These are phyloP conservation scores for Cercospora nicotianae DNA, from an alignment of 2,329 filamentous ascomycete genomes.

Conservation along the genomic window DNA sequence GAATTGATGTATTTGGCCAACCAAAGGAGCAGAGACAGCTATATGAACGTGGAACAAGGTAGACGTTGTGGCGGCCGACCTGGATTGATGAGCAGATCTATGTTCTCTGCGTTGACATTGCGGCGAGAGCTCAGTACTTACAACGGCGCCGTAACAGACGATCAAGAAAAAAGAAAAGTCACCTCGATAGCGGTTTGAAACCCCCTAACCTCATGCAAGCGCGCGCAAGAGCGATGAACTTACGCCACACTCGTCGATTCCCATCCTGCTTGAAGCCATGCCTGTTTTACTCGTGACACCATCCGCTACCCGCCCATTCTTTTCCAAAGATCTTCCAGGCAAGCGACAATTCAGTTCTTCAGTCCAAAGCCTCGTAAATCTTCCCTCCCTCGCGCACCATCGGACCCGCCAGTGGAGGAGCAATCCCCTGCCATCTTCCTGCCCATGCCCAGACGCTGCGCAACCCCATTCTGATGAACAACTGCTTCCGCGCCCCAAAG, in stretches of 20 bases:
- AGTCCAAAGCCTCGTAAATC: not conserved
- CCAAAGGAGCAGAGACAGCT: not conserved
- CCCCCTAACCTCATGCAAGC: not conserved
- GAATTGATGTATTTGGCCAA: not conserved
- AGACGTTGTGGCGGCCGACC: not conserved
- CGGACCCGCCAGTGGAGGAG: not conserved
- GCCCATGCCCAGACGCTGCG: not conserved
- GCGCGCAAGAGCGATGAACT: not conserved
- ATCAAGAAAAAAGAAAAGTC: not conserved
- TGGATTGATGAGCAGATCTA: not conserved
- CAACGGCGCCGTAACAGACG: not conserved
- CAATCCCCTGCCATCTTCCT: not conserved
- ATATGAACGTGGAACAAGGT: not conserved
- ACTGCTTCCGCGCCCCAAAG: not conserved
- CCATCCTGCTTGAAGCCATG: not conserved
- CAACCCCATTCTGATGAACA: not conserved
- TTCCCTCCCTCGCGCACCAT: not conserved
- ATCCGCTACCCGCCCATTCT: not conserved
- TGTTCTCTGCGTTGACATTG: not conserved
- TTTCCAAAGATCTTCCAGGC: not conserved
- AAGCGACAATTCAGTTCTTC: not conserved
- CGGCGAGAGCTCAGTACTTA: not conserved
- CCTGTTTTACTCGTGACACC: not conserved
- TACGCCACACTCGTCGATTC: not conserved
- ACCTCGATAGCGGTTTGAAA: not conserved